phyloP scores from a whole-genome alignment of 2,329 filamentous ascomycete genomes.

The Sphaerostilbella broomeana region DNA sequence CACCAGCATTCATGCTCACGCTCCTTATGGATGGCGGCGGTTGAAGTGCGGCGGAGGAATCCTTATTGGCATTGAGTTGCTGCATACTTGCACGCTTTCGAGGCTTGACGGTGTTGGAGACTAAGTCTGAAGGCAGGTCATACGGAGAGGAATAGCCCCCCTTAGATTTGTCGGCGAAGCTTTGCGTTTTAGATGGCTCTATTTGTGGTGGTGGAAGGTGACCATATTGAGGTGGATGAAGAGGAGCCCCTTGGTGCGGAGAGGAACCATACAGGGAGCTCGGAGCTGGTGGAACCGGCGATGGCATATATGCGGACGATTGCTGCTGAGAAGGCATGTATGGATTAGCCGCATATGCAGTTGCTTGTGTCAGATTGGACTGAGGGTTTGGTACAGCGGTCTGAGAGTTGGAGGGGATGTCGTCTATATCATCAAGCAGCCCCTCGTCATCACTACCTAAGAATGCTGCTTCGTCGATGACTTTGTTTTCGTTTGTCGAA shows the following conservation, averaged over 20 bases:
- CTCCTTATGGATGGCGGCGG: slow-evolving; percentile 52
- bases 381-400: slow-evolving; percentile 11
- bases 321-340: slow-evolving; percentile 10
- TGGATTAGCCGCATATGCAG: slow-evolving; percentile 2
- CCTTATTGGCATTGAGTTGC: slow-evolving; percentile 37
- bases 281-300: background rate
- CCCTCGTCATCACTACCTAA: slow-evolving; percentile 82
- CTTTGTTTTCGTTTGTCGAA: slow-evolving; percentile 33
- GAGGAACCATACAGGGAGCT: slow-evolving; percentile 1
- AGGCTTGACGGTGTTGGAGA: slow-evolving; percentile 49
- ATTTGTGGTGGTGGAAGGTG: slow-evolving; percentile 27
- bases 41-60: slow-evolving; percentile 33
- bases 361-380: background rate
- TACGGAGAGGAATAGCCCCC: slow-evolving; percentile 92
- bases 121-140: slow-evolving; percentile 83
- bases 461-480: slow-evolving; percentile 57
- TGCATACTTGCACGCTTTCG: slow-evolving; percentile 58
- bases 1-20: slow-evolving; percentile 47
- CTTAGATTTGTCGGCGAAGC: slow-evolving; percentile 85
- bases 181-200: slow-evolving; percentile 57
- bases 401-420: slow-evolving; percentile 27
- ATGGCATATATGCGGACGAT: slow-evolving; percentile 10
- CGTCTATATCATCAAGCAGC: slow-evolving; percentile 65
- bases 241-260: slow-evolving; percentile 14
- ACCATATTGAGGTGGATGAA: slow-evolving; percentile 30